Evolutionary conservation across 2,329 filamentous ascomycete species (phyloP), one percentile per base, ranked within the genome.

Genomic region (Huntiella bhutanensis): DNA sequence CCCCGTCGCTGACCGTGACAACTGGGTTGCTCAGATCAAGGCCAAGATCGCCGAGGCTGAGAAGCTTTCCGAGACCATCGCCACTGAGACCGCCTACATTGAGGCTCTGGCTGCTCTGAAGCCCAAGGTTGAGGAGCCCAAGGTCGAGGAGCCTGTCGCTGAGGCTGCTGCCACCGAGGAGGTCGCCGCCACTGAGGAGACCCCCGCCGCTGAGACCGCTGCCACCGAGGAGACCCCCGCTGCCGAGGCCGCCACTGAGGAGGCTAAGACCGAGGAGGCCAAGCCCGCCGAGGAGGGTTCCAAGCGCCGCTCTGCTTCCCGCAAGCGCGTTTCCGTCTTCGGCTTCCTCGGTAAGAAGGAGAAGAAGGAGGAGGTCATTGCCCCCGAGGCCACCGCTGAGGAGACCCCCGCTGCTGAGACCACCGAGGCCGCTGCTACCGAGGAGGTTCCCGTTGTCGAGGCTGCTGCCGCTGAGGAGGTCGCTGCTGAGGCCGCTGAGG

Each of bases 1-100:
- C 49, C 58, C 68, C 56, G 57, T 73, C 42, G 68, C 75, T 50
- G 86, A 95, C 67, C 86, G 88, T 60, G 85, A 94, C 64, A 84
- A 82, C 72, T 96, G 91, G 91, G 75, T 93, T 57, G 67, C 77
- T 52, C 81, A 87, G 58, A 63, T 94, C 55, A 86, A 91, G 74
- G 66, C 73, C 57, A 84, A 87, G 70, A 74, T 82, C 45, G 72
- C 77, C 44, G 85, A 93, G 67, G 87, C 85, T 57, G 92, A 91
- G 73, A 80, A 80, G 56, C 68, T 82, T 49, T 77, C 56, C 8
- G 57, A 53, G 28, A 41, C 28, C n/a, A 48, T 41, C 37, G n/a
- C 19, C 10, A 58, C 61, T 47, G 61, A 64, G 53, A 56, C 59
- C 47, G 70, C 74, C 56, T 77, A 82, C 53, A 65, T 91, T 15